phyloP scores from a whole-genome alignment of 169 alveolate genomes.

The Cryptosporidium sp. region DNA sequence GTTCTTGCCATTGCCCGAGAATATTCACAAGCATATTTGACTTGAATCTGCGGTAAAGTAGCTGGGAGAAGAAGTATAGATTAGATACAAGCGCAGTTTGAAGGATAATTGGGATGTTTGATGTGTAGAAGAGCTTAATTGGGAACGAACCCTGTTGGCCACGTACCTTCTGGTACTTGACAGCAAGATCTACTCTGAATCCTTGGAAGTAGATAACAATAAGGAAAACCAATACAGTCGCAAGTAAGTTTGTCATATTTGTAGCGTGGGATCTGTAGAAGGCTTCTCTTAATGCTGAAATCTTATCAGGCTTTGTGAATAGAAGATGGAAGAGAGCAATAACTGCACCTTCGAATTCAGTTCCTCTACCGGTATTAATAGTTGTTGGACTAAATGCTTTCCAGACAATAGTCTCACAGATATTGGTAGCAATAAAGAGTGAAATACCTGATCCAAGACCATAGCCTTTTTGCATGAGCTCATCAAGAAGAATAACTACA shows the following conservation, averaged over 20 bases:
- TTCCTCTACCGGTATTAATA: conserved; percentile 96
- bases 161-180: conserved; percentile 94
- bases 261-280: conserved; percentile 98
- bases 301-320: conserved; percentile 92
- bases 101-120: conserved; percentile 99
- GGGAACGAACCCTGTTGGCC: conserved; percentile 99
- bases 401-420: conserved; percentile 99
- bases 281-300: conserved; percentile 92
- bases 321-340: conserved; percentile 97
- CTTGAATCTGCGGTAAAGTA: conserved; percentile 96
- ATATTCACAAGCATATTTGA: conserved; percentile 92
- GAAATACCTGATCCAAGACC: conserved; percentile 99
- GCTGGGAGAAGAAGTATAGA: conserved; percentile 98
- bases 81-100: conserved; percentile 98
- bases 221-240: conserved; percentile 96
- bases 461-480: conserved; percentile 98
- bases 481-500: conserved; percentile 98
- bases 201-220: conserved; percentile 99
- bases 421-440: conserved; percentile 99
- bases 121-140: conserved; percentile 98
- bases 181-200: conserved; percentile 97
- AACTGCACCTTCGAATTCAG: conserved; percentile 99
- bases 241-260: conserved; percentile 95
- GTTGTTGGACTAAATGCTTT: conserved; percentile 99
- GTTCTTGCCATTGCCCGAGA: conserved; percentile 96